Evolutionary conservation across 2,329 filamentous ascomycete species (phyloP).

Genomic region (Phialocephala subalpina): DNA sequence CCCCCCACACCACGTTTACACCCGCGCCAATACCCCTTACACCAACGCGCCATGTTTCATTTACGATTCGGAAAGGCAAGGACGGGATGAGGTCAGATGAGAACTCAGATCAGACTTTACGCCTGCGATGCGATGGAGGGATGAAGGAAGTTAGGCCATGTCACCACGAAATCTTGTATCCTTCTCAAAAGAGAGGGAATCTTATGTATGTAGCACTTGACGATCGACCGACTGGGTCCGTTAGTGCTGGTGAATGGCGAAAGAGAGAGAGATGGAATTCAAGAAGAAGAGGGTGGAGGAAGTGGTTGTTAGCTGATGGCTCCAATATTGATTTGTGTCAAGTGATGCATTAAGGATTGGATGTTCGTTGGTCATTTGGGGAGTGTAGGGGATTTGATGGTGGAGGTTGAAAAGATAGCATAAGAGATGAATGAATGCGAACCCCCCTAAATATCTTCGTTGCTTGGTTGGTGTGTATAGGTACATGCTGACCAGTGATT

Average conservation of each 20-base stretch:
- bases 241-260: conserved; percentile 21
- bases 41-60: conserved; percentile 37
- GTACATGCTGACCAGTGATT: too few species aligned
- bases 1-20: conserved; percentile 21
- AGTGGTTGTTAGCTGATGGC: conserved; percentile 12
- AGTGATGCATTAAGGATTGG: conserved; percentile 23
- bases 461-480: too few species aligned
- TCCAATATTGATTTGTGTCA: conserved; percentile 24
- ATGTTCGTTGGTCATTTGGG: conserved; percentile 18
- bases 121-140: conserved; percentile 15
- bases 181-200: conserved; percentile 12
- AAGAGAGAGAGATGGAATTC: conserved; percentile 11
- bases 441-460: conserved; percentile 18
- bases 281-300: conserved; percentile 23
- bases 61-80: conserved; percentile 29
- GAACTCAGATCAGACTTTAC: neutral
- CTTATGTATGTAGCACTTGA: conserved; percentile 20
- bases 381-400: conserved; percentile 32
- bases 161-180: conserved; percentile 33
- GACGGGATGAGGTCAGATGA: neutral
- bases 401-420: conserved; percentile 21
- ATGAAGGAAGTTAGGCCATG: conserved; percentile 18
- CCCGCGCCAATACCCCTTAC: conserved; percentile 33
- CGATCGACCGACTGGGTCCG: conserved; percentile 31
- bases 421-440: conserved; percentile 34